Conservation (phyloP, 176 grass and related monocot species). For the Areca catechu region DNA sequence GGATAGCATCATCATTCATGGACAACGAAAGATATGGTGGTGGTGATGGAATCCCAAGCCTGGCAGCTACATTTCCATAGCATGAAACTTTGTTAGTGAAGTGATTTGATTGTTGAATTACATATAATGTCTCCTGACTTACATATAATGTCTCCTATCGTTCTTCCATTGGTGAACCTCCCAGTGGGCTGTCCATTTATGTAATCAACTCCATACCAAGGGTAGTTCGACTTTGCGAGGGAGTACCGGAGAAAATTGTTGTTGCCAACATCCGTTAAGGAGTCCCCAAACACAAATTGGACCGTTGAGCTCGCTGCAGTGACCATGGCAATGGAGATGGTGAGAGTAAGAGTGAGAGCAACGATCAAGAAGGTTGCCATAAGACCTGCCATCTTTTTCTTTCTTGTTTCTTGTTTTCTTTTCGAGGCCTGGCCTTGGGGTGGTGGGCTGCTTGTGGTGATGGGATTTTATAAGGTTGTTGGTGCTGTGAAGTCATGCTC, state of each 20-base stretch:
- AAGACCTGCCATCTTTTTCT: constrained; percentile 40
- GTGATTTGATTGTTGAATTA: background rate
- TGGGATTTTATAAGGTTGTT: constrained; percentile 17
- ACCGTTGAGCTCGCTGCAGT: constrained; percentile 17
- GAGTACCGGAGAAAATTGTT: constrained; percentile 80
- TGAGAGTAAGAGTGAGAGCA: constrained; percentile 18
- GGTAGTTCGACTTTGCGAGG: constrained; percentile 79
- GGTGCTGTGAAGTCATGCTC: constrained; percentile 6
- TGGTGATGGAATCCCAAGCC: constrained; percentile 57
- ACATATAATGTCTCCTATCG: constrained; percentile 94
- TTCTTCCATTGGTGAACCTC: constrained; percentile 86
- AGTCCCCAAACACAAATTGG: constrained; percentile 80
- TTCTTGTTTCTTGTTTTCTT: background rate
- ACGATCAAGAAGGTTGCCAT: constrained; percentile 3
- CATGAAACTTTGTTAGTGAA: background rate
- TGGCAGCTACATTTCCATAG: constrained; percentile 42
- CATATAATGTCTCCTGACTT: constrained; percentile 5
- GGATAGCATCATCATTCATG: constrained; percentile 59
- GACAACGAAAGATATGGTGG: constrained; percentile 70
- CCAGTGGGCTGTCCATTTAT: constrained; percentile 45
- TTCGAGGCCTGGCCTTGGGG: background rate
- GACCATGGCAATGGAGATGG: background rate
- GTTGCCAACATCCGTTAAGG: constrained; percentile 91
- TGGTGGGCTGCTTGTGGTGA: background rate
- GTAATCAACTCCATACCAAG: constrained; percentile 92